Evolutionary conservation across 371 early-diverging fungal genomes (phyloP).

Genomic region (Rhizopus delemar): DNA sequence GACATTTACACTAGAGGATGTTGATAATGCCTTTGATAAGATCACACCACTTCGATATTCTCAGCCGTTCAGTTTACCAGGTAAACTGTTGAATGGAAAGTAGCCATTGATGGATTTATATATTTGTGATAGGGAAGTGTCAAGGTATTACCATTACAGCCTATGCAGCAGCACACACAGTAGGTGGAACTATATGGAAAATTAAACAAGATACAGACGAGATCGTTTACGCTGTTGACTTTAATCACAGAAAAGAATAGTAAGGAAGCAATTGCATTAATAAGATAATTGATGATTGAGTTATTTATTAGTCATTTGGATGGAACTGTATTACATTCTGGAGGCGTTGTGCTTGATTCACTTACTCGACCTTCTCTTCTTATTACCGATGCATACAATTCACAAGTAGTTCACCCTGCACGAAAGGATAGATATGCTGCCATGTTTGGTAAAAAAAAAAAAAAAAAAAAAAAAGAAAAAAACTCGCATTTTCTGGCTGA

Average conservation of each 20-base stretch:
- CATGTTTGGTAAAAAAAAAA: conserved; percentile 60
- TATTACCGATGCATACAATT: conserved; percentile 89
- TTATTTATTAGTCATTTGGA: conserved; percentile 72
- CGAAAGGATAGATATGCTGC: conserved; percentile 76
- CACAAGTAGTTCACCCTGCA: conserved; percentile 66
- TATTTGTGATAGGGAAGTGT: conserved; percentile 64
- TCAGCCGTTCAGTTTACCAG: conserved; percentile 77
- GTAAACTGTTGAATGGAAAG: conserved; percentile 1
- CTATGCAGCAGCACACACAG: conserved; percentile 92
- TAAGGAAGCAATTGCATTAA: conserved; percentile 28
- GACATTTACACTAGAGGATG: conserved; percentile 71
- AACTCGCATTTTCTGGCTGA: background rate
- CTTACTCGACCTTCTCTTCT: conserved; percentile 83
- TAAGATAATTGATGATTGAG: background rate
- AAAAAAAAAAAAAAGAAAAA: background rate
- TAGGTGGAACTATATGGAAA: conserved; percentile 98
- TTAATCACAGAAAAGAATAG: conserved; percentile 95
- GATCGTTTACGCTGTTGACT: conserved; percentile 95
- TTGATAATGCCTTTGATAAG: conserved; percentile 84
- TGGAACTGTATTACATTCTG: conserved; percentile 72
- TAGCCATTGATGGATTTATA: conserved; percentile 1
- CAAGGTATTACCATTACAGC: conserved; percentile 90
- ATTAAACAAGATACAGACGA: conserved; percentile 92
- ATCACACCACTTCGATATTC: conserved; percentile 86
- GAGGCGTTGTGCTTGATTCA: conserved; percentile 73